Percentiles rank a stretch among this genome's conserved stretches.
These are phyloP conservation scores for Galeopsis tetrahit DNA, from an alignment of 257 asterid genomes.

Conservation along the genomic window DNA sequence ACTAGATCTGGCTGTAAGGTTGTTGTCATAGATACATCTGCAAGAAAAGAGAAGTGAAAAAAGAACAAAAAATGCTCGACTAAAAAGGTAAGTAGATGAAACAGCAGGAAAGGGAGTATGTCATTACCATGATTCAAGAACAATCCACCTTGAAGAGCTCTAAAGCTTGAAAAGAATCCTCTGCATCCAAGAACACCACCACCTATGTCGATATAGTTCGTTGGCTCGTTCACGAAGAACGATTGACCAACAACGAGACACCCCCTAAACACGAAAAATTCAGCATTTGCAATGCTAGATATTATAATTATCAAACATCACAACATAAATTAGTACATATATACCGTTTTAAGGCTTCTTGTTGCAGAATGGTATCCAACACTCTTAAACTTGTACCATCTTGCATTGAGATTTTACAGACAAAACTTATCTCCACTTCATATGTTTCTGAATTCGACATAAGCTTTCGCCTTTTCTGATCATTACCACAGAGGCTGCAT, in stretches of 20 bases:
- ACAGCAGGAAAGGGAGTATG: background rate
- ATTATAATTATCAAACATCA: background rate
- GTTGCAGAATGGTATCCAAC: constrained; percentile 47
- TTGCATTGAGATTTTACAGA: constrained; percentile 40
- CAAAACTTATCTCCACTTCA: constrained; percentile 41
- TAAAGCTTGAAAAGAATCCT: constrained; percentile 59
- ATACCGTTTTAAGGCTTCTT: constrained; percentile 47
- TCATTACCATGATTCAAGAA: constrained; percentile 50
- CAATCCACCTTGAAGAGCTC: constrained; percentile 54
- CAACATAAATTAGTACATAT: background rate
- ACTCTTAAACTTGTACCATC: constrained; percentile 39
- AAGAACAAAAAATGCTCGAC: background rate
- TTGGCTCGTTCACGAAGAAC: constrained; percentile 41
- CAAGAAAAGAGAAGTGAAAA: constrained; percentile 9
- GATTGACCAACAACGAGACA: constrained; percentile 53
- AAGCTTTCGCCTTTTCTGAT: constrained; percentile 51
- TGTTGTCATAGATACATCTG: constrained; percentile 56
- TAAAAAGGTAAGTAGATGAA: background rate
- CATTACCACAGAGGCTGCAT: constrained; percentile 33
- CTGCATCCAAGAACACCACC: constrained; percentile 55
- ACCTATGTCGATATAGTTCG: constrained; percentile 44
- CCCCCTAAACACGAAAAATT: constrained; percentile 40
- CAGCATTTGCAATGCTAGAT: background rate
- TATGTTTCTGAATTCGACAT: constrained; percentile 31
- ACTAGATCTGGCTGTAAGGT: constrained; percentile 52